A percentile compares a stretch with the other conserved stretches of the same genome.
These are phyloP conservation scores for Beauveria sp. DNA, from an alignment of 2,329 filamentous ascomycete genomes.

Conservation along the genomic window DNA sequence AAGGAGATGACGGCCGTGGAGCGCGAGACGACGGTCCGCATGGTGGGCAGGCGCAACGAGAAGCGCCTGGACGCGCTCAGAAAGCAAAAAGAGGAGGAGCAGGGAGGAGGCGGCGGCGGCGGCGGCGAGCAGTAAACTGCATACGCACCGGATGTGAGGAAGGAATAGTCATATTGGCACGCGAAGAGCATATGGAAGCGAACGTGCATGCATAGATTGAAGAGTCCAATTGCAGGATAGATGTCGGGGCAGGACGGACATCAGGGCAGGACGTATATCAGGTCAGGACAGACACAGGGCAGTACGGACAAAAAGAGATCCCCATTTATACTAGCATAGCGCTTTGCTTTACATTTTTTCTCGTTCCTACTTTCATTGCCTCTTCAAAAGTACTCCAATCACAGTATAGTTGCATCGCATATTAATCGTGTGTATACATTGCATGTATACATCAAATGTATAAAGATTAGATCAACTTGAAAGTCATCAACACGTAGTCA, in stretches of 20 bases:
- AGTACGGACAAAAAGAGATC: no score
- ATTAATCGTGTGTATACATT: conserved; percentile 1
- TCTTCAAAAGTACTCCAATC: not conserved
- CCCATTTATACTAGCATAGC: no score
- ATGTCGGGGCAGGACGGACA: no score
- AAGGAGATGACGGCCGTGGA: conserved; percentile 62
- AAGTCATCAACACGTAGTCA: conserved; percentile 7
- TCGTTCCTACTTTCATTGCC: no score
- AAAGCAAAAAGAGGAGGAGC: conserved; percentile 14
- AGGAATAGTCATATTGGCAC: not conserved
- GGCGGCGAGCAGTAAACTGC: not conserved
- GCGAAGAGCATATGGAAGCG: no score
- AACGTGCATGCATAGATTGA: no score
- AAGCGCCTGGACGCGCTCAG: conserved; percentile 47
- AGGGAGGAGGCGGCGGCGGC: not conserved
- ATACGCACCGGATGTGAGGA: not conserved
- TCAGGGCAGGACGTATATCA: no score
- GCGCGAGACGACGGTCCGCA: conserved; percentile 55
- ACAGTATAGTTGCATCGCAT: not conserved
- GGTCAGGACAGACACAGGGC: no score
- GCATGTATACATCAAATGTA: not conserved
- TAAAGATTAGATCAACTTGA: not conserved
- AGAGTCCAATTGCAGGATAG: no score
- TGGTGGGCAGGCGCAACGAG: conserved; percentile 64
- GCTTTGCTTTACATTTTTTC: no score